Percentiles rank a stretch among this genome's conserved stretches.
Conservation (phyloP, 768 basidiomycete species). For the Termitomyces sp. region DNA sequence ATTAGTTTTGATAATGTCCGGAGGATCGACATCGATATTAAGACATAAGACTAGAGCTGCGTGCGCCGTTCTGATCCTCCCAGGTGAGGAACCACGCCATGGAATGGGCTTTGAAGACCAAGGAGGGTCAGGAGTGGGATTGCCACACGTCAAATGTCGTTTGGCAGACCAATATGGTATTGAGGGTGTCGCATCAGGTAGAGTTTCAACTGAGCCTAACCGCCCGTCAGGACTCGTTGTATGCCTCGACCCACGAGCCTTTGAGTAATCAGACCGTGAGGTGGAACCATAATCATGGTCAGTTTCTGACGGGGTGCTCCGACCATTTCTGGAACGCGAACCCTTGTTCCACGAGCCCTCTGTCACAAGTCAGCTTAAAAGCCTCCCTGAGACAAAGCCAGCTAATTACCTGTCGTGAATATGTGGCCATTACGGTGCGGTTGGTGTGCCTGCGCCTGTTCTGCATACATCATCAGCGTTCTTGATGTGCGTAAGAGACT, state of each 20-base stretch:
- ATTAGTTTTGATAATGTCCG: slow-evolving; percentile 94
- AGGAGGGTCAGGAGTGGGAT: slow-evolving; percentile 66
- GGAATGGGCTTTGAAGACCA: slow-evolving; percentile 61
- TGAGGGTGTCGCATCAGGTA: slow-evolving; percentile 47
- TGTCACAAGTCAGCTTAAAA: slow-evolving; percentile 17
- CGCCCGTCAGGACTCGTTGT: slow-evolving; percentile 29
- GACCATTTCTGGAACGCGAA: slow-evolving; percentile 17
- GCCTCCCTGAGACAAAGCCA: not conserved
- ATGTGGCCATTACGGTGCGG: slow-evolving; percentile 17
- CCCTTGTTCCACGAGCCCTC: slow-evolving; percentile 24
- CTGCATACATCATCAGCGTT: slow-evolving; percentile 9
- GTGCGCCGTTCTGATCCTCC: slow-evolving; percentile 87
- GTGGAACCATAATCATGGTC: slow-evolving; percentile 45
- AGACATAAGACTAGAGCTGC: slow-evolving; percentile 89
- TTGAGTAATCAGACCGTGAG: slow-evolving; percentile 40
- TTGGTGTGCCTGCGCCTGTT: slow-evolving; percentile 10
- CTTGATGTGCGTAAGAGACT: not conserved
- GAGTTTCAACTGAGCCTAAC: slow-evolving; percentile 38
- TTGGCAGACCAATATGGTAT: slow-evolving; percentile 85
- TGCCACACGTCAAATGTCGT: slow-evolving; percentile 87
- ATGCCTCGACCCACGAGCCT: slow-evolving; percentile 26
- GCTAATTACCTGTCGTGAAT: slow-evolving; percentile 19
- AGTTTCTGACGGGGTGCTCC: slow-evolving; percentile 47
- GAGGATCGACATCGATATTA: slow-evolving; percentile 97
- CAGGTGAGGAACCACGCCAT: slow-evolving; percentile 78